These are phyloP conservation scores for Debaryomyces hansenii DNA, from an alignment of 805 yeast species.

Conservation along the genomic window DNA sequence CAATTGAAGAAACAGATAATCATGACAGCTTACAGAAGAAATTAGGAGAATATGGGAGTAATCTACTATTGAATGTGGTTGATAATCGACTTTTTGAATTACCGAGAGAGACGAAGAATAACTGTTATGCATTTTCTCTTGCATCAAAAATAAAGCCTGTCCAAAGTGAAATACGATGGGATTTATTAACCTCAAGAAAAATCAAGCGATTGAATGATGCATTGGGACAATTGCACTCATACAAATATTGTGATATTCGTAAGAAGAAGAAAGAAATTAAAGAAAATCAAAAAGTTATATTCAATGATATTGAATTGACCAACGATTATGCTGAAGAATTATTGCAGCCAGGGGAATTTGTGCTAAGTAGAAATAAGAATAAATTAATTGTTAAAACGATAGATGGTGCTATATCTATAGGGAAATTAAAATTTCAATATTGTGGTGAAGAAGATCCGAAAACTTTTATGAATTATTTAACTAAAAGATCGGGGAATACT, in stretches of 20 bases:
- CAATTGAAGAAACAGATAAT: conserved; percentile 45
- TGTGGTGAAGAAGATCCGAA: conserved; percentile 45
- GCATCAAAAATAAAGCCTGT: conserved; percentile 56
- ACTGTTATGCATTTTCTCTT: conserved; percentile 40
- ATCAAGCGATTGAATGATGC: conserved; percentile 48
- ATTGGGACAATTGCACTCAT: conserved; percentile 57
- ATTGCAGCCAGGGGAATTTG: conserved; percentile 21
- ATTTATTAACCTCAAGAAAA: conserved; percentile 26
- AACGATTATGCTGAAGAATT: conserved; percentile 2
- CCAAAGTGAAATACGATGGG: conserved; percentile 52
- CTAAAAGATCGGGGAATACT: conserved; percentile 47
- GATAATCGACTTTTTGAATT: conserved; percentile 21
- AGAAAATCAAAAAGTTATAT: conserved; percentile 46
- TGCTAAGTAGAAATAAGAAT: conserved; percentile 11
- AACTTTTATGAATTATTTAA: conserved; percentile 43
- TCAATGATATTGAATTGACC: conserved; percentile 35
- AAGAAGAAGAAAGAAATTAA: conserved; percentile 30
- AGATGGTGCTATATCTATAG: conserved; percentile 42
- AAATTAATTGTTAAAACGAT: conserved; percentile 41
- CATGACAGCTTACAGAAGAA: conserved; percentile 44
- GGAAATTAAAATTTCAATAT: conserved; percentile 54
- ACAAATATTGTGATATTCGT: conserved; percentile 31
- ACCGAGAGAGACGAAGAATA: conserved; percentile 10
- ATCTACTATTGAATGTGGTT: conserved; percentile 50
- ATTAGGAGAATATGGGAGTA: conserved; percentile 64